These are phyloP conservation scores for Curvularia verruculosa DNA, from an alignment of 2,329 filamentous ascomycete species.

Conservation along the genomic window DNA sequence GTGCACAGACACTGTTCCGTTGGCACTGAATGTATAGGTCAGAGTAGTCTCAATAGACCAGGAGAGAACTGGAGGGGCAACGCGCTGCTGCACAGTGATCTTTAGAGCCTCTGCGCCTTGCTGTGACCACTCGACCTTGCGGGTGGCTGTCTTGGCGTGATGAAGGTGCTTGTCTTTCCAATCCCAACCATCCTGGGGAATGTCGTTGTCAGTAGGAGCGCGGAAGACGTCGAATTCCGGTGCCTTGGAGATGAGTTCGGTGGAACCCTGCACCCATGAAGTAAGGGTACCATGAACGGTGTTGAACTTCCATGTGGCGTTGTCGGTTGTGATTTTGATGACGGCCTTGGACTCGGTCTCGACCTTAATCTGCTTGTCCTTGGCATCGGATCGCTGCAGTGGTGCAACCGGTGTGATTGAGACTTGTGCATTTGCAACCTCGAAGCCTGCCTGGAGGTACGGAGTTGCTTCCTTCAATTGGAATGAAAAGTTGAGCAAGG, in stretches of 20 bases:
- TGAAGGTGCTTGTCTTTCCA: slow-evolving; percentile 56
- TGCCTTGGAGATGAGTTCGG: slow-evolving; percentile 40
- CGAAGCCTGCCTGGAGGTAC: slow-evolving; percentile 44
- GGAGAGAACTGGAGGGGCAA: slow-evolving; percentile 65
- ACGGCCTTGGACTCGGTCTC: slow-evolving; percentile 23
- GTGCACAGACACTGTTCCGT: slow-evolving; percentile 56
- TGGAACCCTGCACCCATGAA: slow-evolving; percentile 37
- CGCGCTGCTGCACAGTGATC: slow-evolving; percentile 55
- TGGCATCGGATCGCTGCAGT: slow-evolving; percentile 43
- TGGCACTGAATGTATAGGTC: slow-evolving; percentile 59
- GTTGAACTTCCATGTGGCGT: slow-evolving; percentile 56
- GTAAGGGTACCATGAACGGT: slow-evolving; percentile 60
- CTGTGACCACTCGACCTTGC: slow-evolving; percentile 47
- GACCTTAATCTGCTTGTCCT: slow-evolving; percentile 50
- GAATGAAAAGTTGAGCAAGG: slow-evolving; percentile 39
- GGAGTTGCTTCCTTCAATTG: slow-evolving; percentile 39
- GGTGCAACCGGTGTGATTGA: slow-evolving; percentile 20
- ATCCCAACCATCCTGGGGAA: slow-evolving; percentile 59
- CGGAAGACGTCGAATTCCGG: slow-evolving; percentile 64
- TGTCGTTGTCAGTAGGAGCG: slow-evolving; percentile 70
- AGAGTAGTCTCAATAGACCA: slow-evolving; percentile 56
- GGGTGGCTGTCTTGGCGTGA: slow-evolving; percentile 34
- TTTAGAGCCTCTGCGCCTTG: slow-evolving; percentile 33
- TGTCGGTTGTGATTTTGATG: slow-evolving; percentile 27
- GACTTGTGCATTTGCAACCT: slow-evolving; percentile 47